Evolutionary conservation across 2,329 filamentous ascomycete species (phyloP), one percentile per base, ranked within the genome.

Genomic region (Colletotrichum horii): DNA sequence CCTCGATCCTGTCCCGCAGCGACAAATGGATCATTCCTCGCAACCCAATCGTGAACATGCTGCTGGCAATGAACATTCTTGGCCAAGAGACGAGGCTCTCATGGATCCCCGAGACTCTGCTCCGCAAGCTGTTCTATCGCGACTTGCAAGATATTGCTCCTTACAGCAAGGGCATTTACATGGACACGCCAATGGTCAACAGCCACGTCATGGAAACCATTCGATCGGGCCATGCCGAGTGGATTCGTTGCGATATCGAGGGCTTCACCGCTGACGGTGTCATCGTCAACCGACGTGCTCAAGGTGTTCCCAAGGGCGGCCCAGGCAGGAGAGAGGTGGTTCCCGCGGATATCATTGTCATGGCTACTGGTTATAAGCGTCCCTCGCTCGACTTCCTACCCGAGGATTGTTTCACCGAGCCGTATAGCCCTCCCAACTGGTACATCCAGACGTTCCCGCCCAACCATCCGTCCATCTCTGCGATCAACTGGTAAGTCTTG

Each of bases 11-110:
- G 12, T 92, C 95, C 0, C 90, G 95, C 26, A 94, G 92, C 16
- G 94, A 96, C 79, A 97, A 96, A 83, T 96, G 94, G 95, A 95
- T 97, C 77, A 96, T 96, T 68, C 95, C 95, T 0, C 90, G 95
- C 11, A 97, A 97, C 78, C 87, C 94, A 0, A 65, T 97, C 58
- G 88, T 97, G 66, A 93, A 97, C 81, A 87, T 91, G 3, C 87
- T 97, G 2, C 89, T 98, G 2, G 91, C 94, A 4, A 85, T 95
- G 79, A 97, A 97, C 83, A 90, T 97, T 67, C 93, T 96, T 75
- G 95, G 95, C 2, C 91, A 93, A 60, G 94, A 97, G 83, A 97
- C 94, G 0, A 82, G 90, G 1, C 84, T 97, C 22, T 95, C 93
- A 1, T 95, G 92, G 88, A 93, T 98, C 52, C 95, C 95, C 0